phyloP scores from a whole-genome alignment of 371 early-diverging fungal species.

The Mucor circinelloides region DNA sequence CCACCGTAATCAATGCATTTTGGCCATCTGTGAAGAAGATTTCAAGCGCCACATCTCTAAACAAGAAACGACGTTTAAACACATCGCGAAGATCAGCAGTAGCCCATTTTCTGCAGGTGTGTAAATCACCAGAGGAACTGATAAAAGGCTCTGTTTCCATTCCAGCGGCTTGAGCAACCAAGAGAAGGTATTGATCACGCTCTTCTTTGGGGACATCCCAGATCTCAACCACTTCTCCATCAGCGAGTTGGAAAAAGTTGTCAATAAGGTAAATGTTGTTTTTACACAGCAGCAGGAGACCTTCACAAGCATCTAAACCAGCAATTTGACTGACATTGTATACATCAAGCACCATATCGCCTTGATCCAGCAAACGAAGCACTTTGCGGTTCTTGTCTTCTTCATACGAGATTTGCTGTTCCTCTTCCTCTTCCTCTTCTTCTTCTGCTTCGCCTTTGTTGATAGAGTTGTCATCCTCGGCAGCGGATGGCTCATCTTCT shows the following conservation, averaged over 20 bases:
- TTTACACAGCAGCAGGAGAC: slow-evolving; percentile 70
- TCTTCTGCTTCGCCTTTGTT: neutral
- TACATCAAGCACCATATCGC: slow-evolving; percentile 73
- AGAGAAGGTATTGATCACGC: slow-evolving; percentile 68
- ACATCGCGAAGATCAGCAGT: slow-evolving; percentile 76
- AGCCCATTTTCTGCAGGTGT: slow-evolving; percentile 64
- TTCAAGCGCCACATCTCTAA: slow-evolving; percentile 78
- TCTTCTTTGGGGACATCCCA: slow-evolving; percentile 74
- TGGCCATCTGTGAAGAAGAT: slow-evolving; percentile 79
- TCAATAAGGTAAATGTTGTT: slow-evolving; percentile 78
- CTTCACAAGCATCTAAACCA: slow-evolving; percentile 77
- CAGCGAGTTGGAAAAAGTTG: slow-evolving; percentile 70
- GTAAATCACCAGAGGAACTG: slow-evolving; percentile 55
- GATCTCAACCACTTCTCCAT: slow-evolving; percentile 79
- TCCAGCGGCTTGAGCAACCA: slow-evolving; percentile 62
- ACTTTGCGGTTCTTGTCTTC: slow-evolving; percentile 79
- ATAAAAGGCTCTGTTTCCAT: slow-evolving; percentile 50
- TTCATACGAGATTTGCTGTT: slow-evolving; percentile 53
- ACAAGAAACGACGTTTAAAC: slow-evolving; percentile 69
- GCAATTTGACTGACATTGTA: slow-evolving; percentile 75
- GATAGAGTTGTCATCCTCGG: neutral
- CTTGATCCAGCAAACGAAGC: slow-evolving; percentile 68
- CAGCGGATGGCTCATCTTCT: neutral
- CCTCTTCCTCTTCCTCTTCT: slow-evolving; percentile 22
- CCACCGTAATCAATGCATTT: slow-evolving; percentile 72